Evolutionary conservation across 768 basidiomycete species (phyloP).

Genomic region (Pisolithus tinctorius): DNA sequence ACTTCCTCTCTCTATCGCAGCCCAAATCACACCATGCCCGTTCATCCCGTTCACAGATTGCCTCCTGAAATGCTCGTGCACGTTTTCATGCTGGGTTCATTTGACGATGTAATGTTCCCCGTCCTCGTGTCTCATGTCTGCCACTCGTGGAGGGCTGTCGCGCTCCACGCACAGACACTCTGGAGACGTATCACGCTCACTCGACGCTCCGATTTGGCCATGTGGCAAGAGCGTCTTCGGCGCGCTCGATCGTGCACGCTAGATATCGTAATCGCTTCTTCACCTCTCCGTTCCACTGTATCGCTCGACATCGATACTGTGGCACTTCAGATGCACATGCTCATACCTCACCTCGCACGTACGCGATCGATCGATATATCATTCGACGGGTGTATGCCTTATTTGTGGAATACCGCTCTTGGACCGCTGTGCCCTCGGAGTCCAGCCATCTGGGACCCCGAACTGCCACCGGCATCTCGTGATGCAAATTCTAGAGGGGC

Average conservation of each 20-base stretch:
- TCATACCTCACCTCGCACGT: slow-evolving; percentile 39
- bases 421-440: slow-evolving; percentile 41
- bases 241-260: slow-evolving; percentile 57
- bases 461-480: slow-evolving; percentile 5
- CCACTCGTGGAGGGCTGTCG: slow-evolving; percentile 53
- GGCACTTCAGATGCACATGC: slow-evolving; percentile 56
- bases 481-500: slow-evolving; percentile 8
- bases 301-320: slow-evolving; percentile 35
- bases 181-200: slow-evolving; percentile 57
- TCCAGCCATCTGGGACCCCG: slow-evolving; percentile 19
- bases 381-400: slow-evolving; percentile 51
- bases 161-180: slow-evolving; percentile 52
- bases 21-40: slow-evolving; percentile 16
- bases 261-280: slow-evolving; percentile 46
- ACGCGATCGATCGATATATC: slow-evolving; percentile 59
- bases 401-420: slow-evolving; percentile 63
- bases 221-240: slow-evolving; percentile 59
- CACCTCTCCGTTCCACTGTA: slow-evolving; percentile 19
- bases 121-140: slow-evolving; percentile 65
- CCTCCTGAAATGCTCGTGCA: slow-evolving; percentile 59
- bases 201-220: slow-evolving; percentile 33
- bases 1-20: slow-evolving; percentile 18
- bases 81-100: slow-evolving; percentile 55
- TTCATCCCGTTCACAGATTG: slow-evolving; percentile 50
- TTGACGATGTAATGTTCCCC: slow-evolving; percentile 51